These are phyloP conservation scores for Cymbopogon citratus DNA, from an alignment of 176 grass and related monocot genomes.

Conservation along the genomic window DNA sequence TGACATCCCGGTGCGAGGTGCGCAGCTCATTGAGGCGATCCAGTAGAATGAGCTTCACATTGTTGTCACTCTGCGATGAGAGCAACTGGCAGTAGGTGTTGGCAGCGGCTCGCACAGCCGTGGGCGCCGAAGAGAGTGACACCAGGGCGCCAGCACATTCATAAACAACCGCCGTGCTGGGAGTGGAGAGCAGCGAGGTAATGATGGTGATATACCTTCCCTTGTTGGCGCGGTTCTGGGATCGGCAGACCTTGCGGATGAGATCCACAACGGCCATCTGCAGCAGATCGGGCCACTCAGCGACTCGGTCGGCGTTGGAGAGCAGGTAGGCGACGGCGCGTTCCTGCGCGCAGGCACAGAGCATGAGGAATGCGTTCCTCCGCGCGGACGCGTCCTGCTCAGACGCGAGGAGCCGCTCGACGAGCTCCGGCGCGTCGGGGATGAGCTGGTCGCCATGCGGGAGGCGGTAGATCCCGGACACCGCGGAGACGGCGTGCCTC, in stretches of 20 bases:
- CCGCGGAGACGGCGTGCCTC: slow-evolving; percentile 52
- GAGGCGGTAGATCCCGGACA: slow-evolving; percentile 75
- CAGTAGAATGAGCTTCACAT: slow-evolving; percentile 65
- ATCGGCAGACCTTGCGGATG: slow-evolving; percentile 66
- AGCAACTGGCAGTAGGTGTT: slow-evolving; percentile 67
- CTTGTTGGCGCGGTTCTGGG: slow-evolving; percentile 54
- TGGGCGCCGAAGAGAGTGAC: slow-evolving; percentile 64
- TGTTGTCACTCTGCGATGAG: slow-evolving; percentile 71
- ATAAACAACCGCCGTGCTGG: slow-evolving; percentile 53
- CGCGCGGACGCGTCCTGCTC: slow-evolving; percentile 65
- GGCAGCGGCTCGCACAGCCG: slow-evolving; percentile 54
- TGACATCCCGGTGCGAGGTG: slow-evolving; percentile 47
- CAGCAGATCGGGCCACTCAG: slow-evolving; percentile 68
- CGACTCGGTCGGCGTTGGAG: slow-evolving; percentile 51
- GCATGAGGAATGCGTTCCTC: slow-evolving; percentile 75
- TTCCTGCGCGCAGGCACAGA: slow-evolving; percentile 56
- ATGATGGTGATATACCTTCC: slow-evolving; percentile 78
- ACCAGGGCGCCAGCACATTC: slow-evolving; percentile 56
- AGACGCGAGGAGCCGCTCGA: slow-evolving; percentile 39
- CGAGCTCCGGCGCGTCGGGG: slow-evolving; percentile 60
- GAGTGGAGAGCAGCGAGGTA: slow-evolving; percentile 36
- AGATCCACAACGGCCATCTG: slow-evolving; percentile 76
- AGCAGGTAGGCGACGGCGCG: slow-evolving; percentile 55
- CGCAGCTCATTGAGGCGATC: slow-evolving; percentile 57
- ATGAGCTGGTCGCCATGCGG: slow-evolving; percentile 68